Evolutionary conservation across 2,329 filamentous ascomycete species (phyloP).

Genomic region (Fusarium penzigii): DNA sequence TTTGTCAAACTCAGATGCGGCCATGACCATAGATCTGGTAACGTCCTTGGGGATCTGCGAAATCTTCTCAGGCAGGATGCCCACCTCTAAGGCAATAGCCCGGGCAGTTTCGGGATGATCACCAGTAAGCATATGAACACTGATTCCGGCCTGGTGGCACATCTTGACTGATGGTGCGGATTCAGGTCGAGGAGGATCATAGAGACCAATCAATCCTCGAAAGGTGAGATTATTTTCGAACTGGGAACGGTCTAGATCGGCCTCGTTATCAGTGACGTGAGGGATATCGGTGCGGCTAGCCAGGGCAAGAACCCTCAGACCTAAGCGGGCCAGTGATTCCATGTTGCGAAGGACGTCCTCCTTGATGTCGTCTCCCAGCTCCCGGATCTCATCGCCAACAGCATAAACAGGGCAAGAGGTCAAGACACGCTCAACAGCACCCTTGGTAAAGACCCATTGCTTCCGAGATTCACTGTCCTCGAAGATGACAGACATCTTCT

Average conservation of each 20-base stretch:
- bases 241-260: conserved; percentile 50
- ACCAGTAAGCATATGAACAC: conserved; percentile 69
- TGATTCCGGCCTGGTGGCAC: conserved; percentile 63
- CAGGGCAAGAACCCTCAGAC: conserved; percentile 67
- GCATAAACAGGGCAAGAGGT: conserved; percentile 56
- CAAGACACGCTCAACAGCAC: conserved; percentile 68
- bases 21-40: conserved; percentile 62
- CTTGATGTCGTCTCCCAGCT: conserved; percentile 53
- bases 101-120: conserved; percentile 65
- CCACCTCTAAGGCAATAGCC: conserved; percentile 63
- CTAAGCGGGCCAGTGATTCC: conserved; percentile 61
- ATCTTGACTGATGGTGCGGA: conserved; percentile 60
- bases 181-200: conserved; percentile 70
- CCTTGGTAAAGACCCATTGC: conserved; percentile 53
- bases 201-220: conserved; percentile 68
- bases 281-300: conserved; percentile 44
- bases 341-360: conserved; percentile 62
- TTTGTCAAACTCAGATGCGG: conserved; percentile 63
- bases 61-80: conserved; percentile 56
- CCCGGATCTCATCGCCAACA: conserved; percentile 39
- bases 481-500: conserved; percentile 74
- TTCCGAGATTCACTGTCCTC: conserved; percentile 38
- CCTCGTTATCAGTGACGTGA: conserved; percentile 38
- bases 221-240: conserved; percentile 64
- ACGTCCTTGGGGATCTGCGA: conserved; percentile 52